Evolutionary conservation across 345 rosid species (phyloP), one percentile per base, ranked within the genome.

Genomic region (Syzygium grande): DNA sequence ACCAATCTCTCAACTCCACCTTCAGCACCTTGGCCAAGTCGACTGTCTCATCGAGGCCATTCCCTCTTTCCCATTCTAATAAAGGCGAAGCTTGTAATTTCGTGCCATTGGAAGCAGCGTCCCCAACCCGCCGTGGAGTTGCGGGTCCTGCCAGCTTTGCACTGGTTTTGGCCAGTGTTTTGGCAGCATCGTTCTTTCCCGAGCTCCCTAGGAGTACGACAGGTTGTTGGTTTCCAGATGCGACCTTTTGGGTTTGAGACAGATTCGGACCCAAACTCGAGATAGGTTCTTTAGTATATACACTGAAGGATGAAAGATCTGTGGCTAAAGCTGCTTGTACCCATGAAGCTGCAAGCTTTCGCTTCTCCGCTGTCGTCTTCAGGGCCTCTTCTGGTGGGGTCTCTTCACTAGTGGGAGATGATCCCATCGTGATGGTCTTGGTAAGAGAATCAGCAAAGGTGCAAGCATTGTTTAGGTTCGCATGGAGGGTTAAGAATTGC

Each of bases 1-100:
- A 98, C 99, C 99, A 98, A 85, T 95, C 98, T 90, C 92, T 98
- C 15, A 97, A 96, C 58, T 96, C 97, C 94, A 90, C 90, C 89
- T 85, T 94, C 86, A 98, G 88, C 96, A 92, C 92, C 87, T 94
- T 96, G 1, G 96, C 96, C 85, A 98, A 90, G 92, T 96, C 98
- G 51, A 92, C 95, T 19, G 95, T 93, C 89, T 96, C 97, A 11
- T 91, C 92, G 5, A 96, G 93, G 84, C 98, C 93, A 4, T 87
- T 86, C 23, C 99, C 98, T 88, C 91, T 94, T 65, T 87, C 92
- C 99, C 99, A 98, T 86, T 96, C 97, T 11, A 73, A 73, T 19
- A 19, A 73, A 73, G 83, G 83, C 25, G 7, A 27, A 12, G 93
- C 88, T 11, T 92, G 89, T 7, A 92, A 59, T 89, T 98, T 96